Evolutionary conservation across 257 asterid genomes (phyloP), one percentile per base, ranked within the genome.

Genomic region (Leonotis leonurus): DNA sequence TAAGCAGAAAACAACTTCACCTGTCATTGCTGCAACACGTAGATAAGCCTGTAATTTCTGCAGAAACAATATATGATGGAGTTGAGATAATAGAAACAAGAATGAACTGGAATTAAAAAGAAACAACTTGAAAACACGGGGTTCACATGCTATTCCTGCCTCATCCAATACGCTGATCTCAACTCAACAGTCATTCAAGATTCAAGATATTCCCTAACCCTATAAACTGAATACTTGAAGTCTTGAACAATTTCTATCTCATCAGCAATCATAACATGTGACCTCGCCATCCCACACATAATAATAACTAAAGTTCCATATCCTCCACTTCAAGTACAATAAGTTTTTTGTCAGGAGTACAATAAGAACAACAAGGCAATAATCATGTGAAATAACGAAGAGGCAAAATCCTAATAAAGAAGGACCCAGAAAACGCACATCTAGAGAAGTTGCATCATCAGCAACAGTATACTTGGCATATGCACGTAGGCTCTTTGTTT

Each of bases 21-120:
- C 95, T 78, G 89, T 71, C 88, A 85, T 66, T 75, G 86, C 89
- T 63, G 84, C 81, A 26, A 82, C 80, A 49, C 54, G 53, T n/a
- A 81, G 53, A 69, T 71, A 64, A 50, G 81, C 84, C 63, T 79
- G 73, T 61, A 80, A 70, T 79, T 78, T 92, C 97, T 92, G 89
- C 91, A 83, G 8, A 68, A 44, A 57, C 30, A 66, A 51, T 48
- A 37, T 22, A 21, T 2, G 53, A n/a, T n/a, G n/a, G n/a, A n/a
- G n/a, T n/a, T n/a, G n/a, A n/a, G n/a, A n/a, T n/a, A n/a, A n/a
- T n/a, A n/a, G n/a, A n/a, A n/a, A 35, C 7, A 9, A 4, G 45
- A 74, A 67, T n/a, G n/a, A n/a, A n/a, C n/a, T n/a, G n/a, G n/a
- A n/a, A n/a, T n/a, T n/a, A n/a, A n/a, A n/a, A n/a, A n/a, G n/a